Base-by-base conservation (phyloP, 176 grass and related monocot genomes). In the Phyllostachys edulis region DNA sequence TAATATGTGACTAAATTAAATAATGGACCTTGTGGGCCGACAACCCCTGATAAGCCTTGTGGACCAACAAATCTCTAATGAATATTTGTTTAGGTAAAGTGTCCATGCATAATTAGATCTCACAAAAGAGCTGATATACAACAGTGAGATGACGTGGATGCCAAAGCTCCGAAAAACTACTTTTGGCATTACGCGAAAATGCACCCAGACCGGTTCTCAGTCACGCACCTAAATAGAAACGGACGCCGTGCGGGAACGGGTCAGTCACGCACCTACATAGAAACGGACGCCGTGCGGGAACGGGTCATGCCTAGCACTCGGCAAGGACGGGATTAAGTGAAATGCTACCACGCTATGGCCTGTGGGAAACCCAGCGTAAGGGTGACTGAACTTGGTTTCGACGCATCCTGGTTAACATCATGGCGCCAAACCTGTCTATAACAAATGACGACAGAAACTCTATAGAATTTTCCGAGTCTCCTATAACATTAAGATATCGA, bases 101-200 rank as follows among this genome's bases (percentile, higher is more conserved):
- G 29, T 29, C 29, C 29, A 1, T 1, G 1, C 29, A 29, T 29
- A 29, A 29, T 29, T 29, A 1, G 29, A 29, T 29, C 29, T 1
- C 0, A 29, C 1, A 29, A 29, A 29, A 1, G 1, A 29, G 29
- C 1, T 1, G 29, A 29, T 34, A 34, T 34, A 34, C 2, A 79
- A 63, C 12, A 42, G 7, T 57, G 75, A 14, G 75, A 14, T 12
- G 15, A 6, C 4, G 42, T 69, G 83, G 61, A 75, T 38, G 38
- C 40, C 64, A 1, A 62, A 61, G 63, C 7, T 68, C 24, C 71
- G 9, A 15, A 74, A 74, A 47, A 9, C 51, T 20, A 40, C 32
- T n/a, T 82, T 77, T 76, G 14, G 42, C 52, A 54, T 7, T 18
- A 83, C 55, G 45, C 66, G 56, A 12, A 69, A 88, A 71, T 20